Conservation (phyloP, 306 rosid genomes). For the Bauhinia variegata region DNA sequence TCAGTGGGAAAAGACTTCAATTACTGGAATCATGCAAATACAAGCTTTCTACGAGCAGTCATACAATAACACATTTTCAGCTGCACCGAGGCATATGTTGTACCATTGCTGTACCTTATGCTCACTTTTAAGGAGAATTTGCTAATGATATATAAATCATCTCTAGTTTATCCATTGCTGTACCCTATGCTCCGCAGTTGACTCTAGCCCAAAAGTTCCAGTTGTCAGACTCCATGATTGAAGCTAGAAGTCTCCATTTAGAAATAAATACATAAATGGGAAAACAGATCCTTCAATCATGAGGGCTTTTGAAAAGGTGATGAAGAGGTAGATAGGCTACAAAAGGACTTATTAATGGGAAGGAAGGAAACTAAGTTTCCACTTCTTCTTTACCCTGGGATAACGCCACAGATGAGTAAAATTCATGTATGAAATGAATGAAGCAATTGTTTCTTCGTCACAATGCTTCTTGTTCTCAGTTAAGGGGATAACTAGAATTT, state of each 20-base stretch:
- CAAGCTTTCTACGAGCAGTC: background rate
- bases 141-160: constrained; percentile 9
- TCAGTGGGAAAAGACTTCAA: background rate
- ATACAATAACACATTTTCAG: background rate
- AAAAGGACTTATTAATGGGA: background rate
- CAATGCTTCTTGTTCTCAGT: background rate
- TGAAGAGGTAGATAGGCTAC: background rate
- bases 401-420: background rate
- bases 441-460: background rate
- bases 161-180: background rate
- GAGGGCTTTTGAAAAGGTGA: background rate
- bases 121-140: background rate
- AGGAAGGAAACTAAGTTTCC: background rate
- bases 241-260: background rate
- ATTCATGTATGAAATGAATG: background rate
- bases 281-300: background rate
- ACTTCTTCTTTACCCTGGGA: background rate
- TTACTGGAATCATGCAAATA: background rate
- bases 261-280: background rate
- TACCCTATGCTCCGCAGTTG: constrained; percentile 2
- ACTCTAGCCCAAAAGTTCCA: background rate
- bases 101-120: background rate
- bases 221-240: background rate
- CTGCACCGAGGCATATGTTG: background rate
- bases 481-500: background rate